phyloP scores from a whole-genome alignment of 2,329 filamentous ascomycete genomes.

The Alternaria triticimaculans region DNA sequence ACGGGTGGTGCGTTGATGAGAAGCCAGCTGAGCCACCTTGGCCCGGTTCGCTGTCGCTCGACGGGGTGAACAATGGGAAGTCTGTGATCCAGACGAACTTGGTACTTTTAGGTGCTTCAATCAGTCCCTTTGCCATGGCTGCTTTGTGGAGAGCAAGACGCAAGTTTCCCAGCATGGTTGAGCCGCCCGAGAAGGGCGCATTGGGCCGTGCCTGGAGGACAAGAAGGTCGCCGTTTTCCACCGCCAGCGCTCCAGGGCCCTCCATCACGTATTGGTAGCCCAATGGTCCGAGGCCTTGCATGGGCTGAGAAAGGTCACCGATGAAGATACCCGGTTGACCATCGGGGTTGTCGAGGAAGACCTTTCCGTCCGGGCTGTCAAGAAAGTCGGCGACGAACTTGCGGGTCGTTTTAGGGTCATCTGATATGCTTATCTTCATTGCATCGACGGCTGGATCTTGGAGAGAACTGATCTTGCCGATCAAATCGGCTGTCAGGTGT shows the following conservation, averaged over 20 bases:
- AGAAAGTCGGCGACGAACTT: slow-evolving; percentile 74
- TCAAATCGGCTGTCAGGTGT: slow-evolving; percentile 68
- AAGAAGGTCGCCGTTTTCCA: slow-evolving; percentile 74
- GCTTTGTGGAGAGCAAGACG: slow-evolving; percentile 72
- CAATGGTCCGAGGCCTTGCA: slow-evolving; percentile 77
- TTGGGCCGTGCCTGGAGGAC: slow-evolving; percentile 79
- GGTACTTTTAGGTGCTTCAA: slow-evolving; percentile 61
- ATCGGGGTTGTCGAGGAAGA: slow-evolving; percentile 71
- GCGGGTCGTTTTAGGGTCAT: slow-evolving; percentile 61
- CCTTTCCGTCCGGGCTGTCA: slow-evolving; percentile 64
- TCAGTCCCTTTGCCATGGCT: slow-evolving; percentile 68
- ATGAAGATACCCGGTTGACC: slow-evolving; percentile 84
- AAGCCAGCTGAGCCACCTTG: slow-evolving; percentile 84
- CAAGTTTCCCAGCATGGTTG: slow-evolving; percentile 74
- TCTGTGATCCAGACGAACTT: slow-evolving; percentile 84
- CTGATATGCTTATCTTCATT: slow-evolving; percentile 69
- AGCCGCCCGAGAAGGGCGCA: slow-evolving; percentile 72
- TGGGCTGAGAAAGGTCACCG: slow-evolving; percentile 74
- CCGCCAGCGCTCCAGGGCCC: slow-evolving; percentile 59
- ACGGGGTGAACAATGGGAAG: slow-evolving; percentile 90
- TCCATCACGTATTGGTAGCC: slow-evolving; percentile 73
- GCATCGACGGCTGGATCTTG: slow-evolving; percentile 75
- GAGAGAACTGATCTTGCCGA: slow-evolving; percentile 76
- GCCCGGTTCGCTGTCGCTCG: slow-evolving; percentile 69
- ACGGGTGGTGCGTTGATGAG: slow-evolving; percentile 90